Evolutionary conservation across 2,329 filamentous ascomycete species (phyloP).

Genomic region (Cadophora gregata): DNA sequence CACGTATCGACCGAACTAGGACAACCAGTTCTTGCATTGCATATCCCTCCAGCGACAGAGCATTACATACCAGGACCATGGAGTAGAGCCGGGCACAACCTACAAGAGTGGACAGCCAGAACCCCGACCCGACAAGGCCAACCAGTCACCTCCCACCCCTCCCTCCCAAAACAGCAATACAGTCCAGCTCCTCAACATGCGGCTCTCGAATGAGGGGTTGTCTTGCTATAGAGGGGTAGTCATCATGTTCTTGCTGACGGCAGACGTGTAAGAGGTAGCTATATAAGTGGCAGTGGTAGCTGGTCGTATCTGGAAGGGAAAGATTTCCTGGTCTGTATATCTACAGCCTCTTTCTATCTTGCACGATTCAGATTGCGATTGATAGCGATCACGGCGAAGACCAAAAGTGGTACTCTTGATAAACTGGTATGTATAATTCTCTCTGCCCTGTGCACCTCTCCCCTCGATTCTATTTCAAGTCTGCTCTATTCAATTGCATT

Average conservation of each 20-base stretch:
- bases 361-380: not conserved
- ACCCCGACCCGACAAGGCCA: not conserved
- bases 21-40: not conserved
- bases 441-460: slow-evolving; percentile 6
- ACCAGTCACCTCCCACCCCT: not conserved
- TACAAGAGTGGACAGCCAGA: slow-evolving; percentile 2
- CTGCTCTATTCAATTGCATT: not conserved
- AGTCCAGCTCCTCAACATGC: slow-evolving; percentile 29
- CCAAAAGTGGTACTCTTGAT: slow-evolving; percentile 21
- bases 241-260: slow-evolving; percentile 2
- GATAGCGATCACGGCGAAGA: slow-evolving; percentile 21
- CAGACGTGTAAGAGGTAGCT: not conserved
- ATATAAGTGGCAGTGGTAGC: slow-evolving; percentile 28
- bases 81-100: not conserved
- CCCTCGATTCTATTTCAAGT: not conserved
- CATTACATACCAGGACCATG: not conserved
- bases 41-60: slow-evolving; percentile 2
- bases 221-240: slow-evolving; percentile 31
- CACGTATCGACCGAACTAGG: slow-evolving; percentile 9
- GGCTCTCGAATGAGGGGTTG: slow-evolving; percentile 32
- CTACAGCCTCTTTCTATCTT: slow-evolving; percentile 14
- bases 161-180: slow-evolving; percentile 34
- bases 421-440: slow-evolving; percentile 30
- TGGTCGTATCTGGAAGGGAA: slow-evolving; percentile 27
- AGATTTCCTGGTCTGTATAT: slow-evolving; percentile 32